phyloP scores from a whole-genome alignment of 257 asterid genomes.

The Petunia axillaris region DNA sequence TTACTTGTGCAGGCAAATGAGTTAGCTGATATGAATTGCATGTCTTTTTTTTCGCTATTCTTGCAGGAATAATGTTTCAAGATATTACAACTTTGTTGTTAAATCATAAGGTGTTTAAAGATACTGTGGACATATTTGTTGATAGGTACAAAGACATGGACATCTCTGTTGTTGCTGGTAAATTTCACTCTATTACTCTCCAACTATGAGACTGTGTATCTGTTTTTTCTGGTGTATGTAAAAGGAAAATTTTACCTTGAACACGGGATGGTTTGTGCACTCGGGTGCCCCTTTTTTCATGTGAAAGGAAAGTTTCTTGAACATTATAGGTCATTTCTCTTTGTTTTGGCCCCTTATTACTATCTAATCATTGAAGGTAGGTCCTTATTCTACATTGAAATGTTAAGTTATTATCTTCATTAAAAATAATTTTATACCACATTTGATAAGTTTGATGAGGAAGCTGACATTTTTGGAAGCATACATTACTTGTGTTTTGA shows the following conservation, averaged over 20 bases:
- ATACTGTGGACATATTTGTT: constrained; percentile 81
- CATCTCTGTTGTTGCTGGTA: constrained; percentile 89
- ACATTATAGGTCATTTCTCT: neutral
- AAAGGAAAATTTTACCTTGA: constrained; percentile 41
- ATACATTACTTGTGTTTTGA: neutral
- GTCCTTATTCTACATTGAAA: neutral
- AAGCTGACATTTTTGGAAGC: neutral
- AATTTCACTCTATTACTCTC: constrained; percentile 28
- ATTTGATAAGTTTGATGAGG: neutral
- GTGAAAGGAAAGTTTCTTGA: neutral
- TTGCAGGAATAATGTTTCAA: constrained; percentile 83
- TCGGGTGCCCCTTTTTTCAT: too few species aligned
- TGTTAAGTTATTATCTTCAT: neutral
- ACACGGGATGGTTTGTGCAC: too few species aligned
- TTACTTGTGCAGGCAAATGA: neutral
- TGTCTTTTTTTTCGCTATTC: neutral
- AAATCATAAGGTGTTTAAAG: constrained; percentile 74
- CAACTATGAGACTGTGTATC: constrained; percentile 15
- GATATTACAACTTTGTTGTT: constrained; percentile 78
- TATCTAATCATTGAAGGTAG: neutral
- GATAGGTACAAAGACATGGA: constrained; percentile 79
- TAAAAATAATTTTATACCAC: neutral
- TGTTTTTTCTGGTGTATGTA: neutral
- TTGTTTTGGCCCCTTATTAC: neutral
- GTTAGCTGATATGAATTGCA: constrained; percentile 29